These are phyloP conservation scores for Aspergillus brasiliensis DNA, from an alignment of 2,329 filamentous ascomycete species.

Conservation along the genomic window DNA sequence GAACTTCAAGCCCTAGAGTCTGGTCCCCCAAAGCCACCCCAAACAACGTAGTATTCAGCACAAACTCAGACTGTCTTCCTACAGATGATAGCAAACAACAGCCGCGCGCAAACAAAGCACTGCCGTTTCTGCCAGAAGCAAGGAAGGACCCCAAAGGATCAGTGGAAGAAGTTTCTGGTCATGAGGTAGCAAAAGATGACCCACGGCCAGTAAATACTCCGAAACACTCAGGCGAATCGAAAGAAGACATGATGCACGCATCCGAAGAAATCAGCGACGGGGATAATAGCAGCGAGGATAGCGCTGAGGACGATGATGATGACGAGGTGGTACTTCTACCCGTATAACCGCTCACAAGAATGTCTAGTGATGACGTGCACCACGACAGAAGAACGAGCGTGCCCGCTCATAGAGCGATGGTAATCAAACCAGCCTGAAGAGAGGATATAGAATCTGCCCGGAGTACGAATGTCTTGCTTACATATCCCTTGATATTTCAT, in stretches of 20 bases:
- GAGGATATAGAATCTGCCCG: too few species aligned
- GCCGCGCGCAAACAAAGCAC: background rate
- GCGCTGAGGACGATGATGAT: background rate
- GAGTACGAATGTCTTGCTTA: too few species aligned
- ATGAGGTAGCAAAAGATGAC: background rate
- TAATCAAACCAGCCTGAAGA: too few species aligned
- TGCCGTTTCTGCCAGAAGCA: background rate
- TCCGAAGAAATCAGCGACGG: background rate
- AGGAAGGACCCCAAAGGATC: background rate
- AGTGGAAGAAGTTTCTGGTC: background rate
- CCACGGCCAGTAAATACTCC: background rate
- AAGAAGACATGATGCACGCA: background rate
- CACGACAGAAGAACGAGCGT: too few species aligned
- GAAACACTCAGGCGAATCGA: background rate
- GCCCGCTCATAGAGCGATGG: too few species aligned
- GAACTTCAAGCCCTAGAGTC: background rate
- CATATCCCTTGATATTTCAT: too few species aligned
- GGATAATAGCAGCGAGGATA: background rate
- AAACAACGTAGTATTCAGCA: background rate
- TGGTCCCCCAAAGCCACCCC: background rate
- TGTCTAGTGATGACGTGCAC: too few species aligned
- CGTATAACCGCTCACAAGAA: background rate
- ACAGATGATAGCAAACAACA: background rate
- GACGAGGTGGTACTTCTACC: conserved; percentile 13
- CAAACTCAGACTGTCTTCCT: background rate